Evolutionary conservation across 2,329 filamentous ascomycete genomes (phyloP).

Genomic region (Trichophyton schoenleinii): DNA sequence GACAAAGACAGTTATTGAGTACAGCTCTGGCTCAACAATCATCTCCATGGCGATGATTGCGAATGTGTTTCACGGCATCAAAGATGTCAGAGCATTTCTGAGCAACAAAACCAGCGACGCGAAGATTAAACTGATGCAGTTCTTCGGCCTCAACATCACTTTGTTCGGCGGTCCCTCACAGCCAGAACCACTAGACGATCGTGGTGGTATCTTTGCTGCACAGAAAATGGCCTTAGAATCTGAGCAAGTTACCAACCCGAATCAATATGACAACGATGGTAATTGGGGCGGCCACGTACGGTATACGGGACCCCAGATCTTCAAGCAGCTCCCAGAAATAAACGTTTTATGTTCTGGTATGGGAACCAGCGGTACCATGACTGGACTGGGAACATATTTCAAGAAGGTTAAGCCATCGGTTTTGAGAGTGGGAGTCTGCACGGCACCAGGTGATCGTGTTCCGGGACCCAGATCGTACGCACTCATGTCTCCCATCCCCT

Average conservation of each 20-base stretch:
- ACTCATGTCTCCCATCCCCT: constrained; percentile 39
- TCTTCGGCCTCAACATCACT: constrained; percentile 44
- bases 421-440: constrained; percentile 38
- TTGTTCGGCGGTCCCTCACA: constrained; percentile 49
- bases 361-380: constrained; percentile 44
- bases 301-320: constrained; percentile 50
- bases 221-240: constrained; percentile 32
- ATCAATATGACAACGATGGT: constrained; percentile 44
- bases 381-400: constrained; percentile 41
- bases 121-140: constrained; percentile 45
- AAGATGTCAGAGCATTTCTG: constrained; percentile 43
- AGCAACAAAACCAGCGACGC: constrained; percentile 47
- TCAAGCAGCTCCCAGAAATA: constrained; percentile 44
- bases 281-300: constrained; percentile 42
- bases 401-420: constrained; percentile 34
- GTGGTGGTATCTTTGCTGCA: constrained; percentile 43
- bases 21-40: constrained; percentile 51
- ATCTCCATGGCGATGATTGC: constrained; percentile 47
- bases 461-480: constrained; percentile 46
- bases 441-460: constrained; percentile 44
- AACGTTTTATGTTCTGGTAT: constrained; percentile 45
- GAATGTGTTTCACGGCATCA: constrained; percentile 39
- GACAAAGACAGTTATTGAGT: constrained; percentile 45
- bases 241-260: constrained; percentile 38
- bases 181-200: constrained; percentile 42